Evolutionary conservation across 768 basidiomycete genomes (phyloP), one percentile per base, ranked within the genome.

Genomic region (Sarcodon sp.): DNA sequence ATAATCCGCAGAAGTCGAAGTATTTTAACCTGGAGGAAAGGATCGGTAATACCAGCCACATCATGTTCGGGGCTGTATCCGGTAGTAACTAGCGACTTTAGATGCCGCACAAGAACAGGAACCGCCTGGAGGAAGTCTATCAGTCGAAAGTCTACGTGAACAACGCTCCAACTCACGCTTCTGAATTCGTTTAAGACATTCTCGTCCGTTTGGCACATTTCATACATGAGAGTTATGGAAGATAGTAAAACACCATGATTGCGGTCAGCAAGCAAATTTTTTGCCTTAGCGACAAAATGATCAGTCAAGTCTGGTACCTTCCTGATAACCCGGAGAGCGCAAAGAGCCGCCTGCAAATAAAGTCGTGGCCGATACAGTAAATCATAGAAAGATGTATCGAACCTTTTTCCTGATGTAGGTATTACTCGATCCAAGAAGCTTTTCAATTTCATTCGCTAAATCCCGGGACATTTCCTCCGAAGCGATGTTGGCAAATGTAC

Each of bases 391-490:
- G 39, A 10, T 12, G 27, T 10, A 9, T 43, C 71, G 48, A 50
- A 88, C 94, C 83, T 99, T 99, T 69, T 98, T 98, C 48, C 96
- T 85, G 55, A 99, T 97, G 65, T 99, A 99, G 4, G 94, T 90
- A 60, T 99, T 99, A 54, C 90, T 93, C 34, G 91, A 94, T 8
- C 96, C 96, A 47, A 99, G 70, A 4, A 98, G 72, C 66, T 98
- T 97, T 68, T 97, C 93, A 54, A 99, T 87, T 69, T 98, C 96
- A 58, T 97, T 94, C 47, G 87, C 87, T 55, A 99, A 71, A 72
- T 99, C 96, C 53, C 96, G 80, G 31, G 94, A 92, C 96, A 99
- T 99, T 66, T 99, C 96, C 65, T 99, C 96, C 15, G 92, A 96
- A 8, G 96, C 91, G 55, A 98, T 98, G 60, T 98, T 97, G 50